A percentile compares a stretch with the other conserved stretches of the same genome.
Conservation (phyloP, 306 rosid genomes). For the Cicer pinnatifidum region DNA sequence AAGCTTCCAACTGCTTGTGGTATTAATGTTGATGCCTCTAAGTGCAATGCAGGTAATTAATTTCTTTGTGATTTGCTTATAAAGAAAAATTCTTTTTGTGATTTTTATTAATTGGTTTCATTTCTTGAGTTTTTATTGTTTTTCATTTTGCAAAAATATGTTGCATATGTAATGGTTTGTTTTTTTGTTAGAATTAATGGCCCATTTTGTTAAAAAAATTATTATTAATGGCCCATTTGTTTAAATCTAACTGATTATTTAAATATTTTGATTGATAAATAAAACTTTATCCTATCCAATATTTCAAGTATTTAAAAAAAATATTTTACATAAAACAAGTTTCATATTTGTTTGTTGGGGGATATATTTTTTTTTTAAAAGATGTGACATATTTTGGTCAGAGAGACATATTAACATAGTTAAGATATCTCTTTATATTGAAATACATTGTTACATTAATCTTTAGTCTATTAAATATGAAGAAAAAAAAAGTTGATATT, state of each 20-base stretch:
- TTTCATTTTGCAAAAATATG: neutral
- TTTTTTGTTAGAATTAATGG: neutral
- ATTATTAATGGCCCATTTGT: neutral
- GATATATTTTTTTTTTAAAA: too few species aligned
- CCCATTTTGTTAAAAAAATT: neutral
- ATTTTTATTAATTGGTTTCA: neutral
- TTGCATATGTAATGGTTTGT: neutral
- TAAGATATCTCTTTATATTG: too few species aligned
- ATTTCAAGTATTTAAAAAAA: too few species aligned
- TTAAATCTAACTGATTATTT: too few species aligned
- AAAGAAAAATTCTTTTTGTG: neutral
- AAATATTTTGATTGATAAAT: too few species aligned
- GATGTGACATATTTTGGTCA: neutral
- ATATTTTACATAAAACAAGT: too few species aligned
- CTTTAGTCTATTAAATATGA: too few species aligned
- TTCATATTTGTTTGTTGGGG: neutral
- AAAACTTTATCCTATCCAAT: too few species aligned
- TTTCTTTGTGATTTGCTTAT: neutral
- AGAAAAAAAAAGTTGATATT: too few species aligned
- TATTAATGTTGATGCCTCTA: slow-evolving; percentile 37
- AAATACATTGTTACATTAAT: too few species aligned
- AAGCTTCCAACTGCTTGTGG: slow-evolving; percentile 64
- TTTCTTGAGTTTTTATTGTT: too few species aligned
- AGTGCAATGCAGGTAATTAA: slow-evolving; percentile 51
- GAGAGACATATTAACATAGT: neutral